Conservation (phyloP, 306 rosid species). For the Pterocarpus macrocarpus region DNA sequence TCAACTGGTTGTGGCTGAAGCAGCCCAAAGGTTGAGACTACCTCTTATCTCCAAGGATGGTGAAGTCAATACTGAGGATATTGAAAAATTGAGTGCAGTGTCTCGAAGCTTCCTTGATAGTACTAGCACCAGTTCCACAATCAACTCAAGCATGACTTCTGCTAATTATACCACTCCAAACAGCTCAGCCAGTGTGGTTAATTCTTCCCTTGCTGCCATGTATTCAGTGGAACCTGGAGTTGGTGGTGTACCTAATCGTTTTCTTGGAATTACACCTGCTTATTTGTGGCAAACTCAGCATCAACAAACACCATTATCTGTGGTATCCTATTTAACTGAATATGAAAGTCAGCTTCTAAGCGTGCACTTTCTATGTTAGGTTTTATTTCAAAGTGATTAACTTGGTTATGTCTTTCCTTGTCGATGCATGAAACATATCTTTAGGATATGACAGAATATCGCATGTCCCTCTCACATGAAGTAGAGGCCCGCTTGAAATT, state of each 20-base stretch:
- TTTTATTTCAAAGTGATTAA: conserved; percentile 27
- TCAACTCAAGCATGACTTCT: conserved; percentile 73
- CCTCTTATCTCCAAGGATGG: conserved; percentile 95
- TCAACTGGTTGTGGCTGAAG: conserved; percentile 87
- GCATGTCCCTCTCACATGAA: conserved; percentile 76
- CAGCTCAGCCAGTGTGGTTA: conserved; percentile 58
- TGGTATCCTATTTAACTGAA: conserved; percentile 61
- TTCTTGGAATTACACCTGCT: conserved; percentile 89
- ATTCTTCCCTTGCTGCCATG: conserved; percentile 54
- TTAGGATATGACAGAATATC: conserved; percentile 89
- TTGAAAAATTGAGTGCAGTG: conserved; percentile 76
- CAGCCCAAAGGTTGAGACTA: conserved; percentile 89
- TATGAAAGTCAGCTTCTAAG: conserved; percentile 34
- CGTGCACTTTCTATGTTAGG: background rate
- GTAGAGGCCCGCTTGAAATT: conserved; percentile 77
- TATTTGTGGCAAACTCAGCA: conserved; percentile 92
- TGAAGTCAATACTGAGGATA: conserved; percentile 84
- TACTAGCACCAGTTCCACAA: conserved; percentile 57
- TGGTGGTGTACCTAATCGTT: conserved; percentile 87
- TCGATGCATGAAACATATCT: conserved; percentile 32
- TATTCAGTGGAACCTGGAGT: conserved; percentile 74
- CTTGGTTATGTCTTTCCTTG: conserved; percentile 39
- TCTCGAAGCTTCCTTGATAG: conserved; percentile 84
- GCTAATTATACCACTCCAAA: conserved; percentile 69
- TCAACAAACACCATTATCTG: conserved; percentile 67